Evolutionary conservation across 495 filamentous ascomycete species (phyloP), one percentile per base, ranked within the genome.

Genomic region (Neurospora sp.): DNA sequence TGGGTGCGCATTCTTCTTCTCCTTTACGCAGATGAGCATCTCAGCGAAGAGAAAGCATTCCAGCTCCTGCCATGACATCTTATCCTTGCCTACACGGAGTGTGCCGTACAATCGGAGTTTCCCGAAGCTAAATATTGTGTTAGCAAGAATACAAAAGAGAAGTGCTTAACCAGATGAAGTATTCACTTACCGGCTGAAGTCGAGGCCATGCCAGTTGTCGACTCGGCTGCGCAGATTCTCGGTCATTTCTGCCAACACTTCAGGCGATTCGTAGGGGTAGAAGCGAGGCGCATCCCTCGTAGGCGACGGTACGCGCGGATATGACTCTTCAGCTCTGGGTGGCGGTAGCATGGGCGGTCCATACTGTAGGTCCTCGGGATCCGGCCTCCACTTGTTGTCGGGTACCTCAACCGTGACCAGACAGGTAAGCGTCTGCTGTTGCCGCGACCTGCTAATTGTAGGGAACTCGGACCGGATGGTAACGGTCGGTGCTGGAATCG

Each of bases 1-100:
- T 41, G 69, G 80, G 8, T 87, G 85, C 4, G 84, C 74, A 37
- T 85, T 81, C 81, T 94, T 96, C 87, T 97, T 98, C 78, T 98
- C 96, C 82, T 98, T 99, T 73, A 98, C 94, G 79, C 96, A 99
- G 75, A 99, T 99, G 70, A 99, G 94, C 96, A 99, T 99, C 82
- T 98, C 96, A 4, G 91, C 92, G 78, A 98, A 99, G 27, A 99
- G 87, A 82, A 93, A 99, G 80, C 96, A 99, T 80, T 98, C 94
- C 70, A 99, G 82, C 78, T 99, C 96, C 83, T 99, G 96, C 96
- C 96, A 99, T 14, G 96, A 94, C 75, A 96, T 88, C 74, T 94
- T 93, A 80, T 99, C 96, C 77, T 98, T 99, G 75, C 96, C 96
- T 27, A 99, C 96, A 71, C 92, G 90, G 74, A 98, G 90, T 17